Base-by-base conservation (phyloP, 1,139 yeast species). In the Taphrina wiesneri region DNA sequence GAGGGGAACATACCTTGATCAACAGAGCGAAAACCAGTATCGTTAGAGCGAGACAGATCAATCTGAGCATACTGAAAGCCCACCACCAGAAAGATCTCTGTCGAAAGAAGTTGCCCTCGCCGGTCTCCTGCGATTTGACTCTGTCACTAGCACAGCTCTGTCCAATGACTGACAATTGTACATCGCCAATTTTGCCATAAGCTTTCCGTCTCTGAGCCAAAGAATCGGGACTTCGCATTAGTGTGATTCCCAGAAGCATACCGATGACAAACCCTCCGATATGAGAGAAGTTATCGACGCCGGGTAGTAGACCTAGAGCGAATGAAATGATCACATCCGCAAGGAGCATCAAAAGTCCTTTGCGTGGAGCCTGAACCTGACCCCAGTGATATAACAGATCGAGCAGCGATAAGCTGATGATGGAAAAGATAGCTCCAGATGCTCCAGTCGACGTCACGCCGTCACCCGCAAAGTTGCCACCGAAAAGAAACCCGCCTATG, bases 251-350 rank as follows among this genome's bases (percentile, higher is more conserved):
- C 43, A 80, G 71, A 30, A 85, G 75, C 0, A 85, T 60, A 0
- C 93, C 93, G 77, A 85, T 77, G 28, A 85, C 83, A 75, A 87
- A 86, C 2, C 93, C 93, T 4, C 93, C 93, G 70, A 87, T 82
- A 74, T 87, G 93, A 65, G 89, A 83, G 73, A 87, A 87, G 74
- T 87, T 87, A 75, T 87, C 93, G 65, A 87, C 75, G 0, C 93
- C 93, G 0, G 93, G 93, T 21, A 87, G 76, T 36, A 87, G 76
- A 0, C 93, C 93, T 30, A 87, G 76, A 1, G 83, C 88, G 66
- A 87, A 80, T 46, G 87, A 82, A 3, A 87, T 78, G 17, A 86
- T 72, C 54, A 87, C 81, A 73, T 87, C 92, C 7, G 78, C 77
- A 21, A 86, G 70, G 78, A 85, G 82, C 25, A 83, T 77, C 34